These are phyloP conservation scores for Fraxinus sp. DNA, from an alignment of 305 asterid species.

Conservation along the genomic window DNA sequence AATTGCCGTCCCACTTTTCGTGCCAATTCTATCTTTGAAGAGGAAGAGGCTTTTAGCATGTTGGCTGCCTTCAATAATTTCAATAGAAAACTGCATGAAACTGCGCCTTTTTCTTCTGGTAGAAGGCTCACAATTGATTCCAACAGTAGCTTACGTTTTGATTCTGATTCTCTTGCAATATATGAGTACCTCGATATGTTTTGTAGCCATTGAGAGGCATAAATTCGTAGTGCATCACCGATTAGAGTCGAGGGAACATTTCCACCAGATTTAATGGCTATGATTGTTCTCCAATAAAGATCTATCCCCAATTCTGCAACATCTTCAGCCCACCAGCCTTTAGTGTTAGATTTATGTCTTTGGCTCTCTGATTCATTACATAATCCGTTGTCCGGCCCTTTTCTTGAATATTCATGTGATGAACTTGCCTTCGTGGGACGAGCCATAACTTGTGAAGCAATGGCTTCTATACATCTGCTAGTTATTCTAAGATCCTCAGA, in stretches of 20 bases:
- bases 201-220: constrained; percentile 20
- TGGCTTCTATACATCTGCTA: constrained; percentile 42
- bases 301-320: constrained; percentile 24
- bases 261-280: constrained; percentile 27
- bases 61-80: constrained; percentile 22
- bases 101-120: constrained; percentile 20
- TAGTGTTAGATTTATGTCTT: constrained; percentile 6
- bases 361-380: constrained; percentile 11
- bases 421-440: constrained; percentile 11
- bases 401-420: constrained; percentile 19
- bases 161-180: not conserved
- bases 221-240: constrained; percentile 20
- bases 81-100: constrained; percentile 21
- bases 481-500: constrained; percentile 52
- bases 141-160: constrained; percentile 13
- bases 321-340: constrained; percentile 32
- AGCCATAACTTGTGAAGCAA: constrained; percentile 33
- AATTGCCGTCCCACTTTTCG: constrained; percentile 14
- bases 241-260: constrained; percentile 17
- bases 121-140: constrained; percentile 21
- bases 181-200: not conserved
- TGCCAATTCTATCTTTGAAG: constrained; percentile 20
- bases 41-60: constrained; percentile 4
- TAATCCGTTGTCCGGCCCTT: constrained; percentile 6
- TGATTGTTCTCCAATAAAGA: constrained; percentile 24